Conservation (phyloP, 495 filamentous ascomycete species). For the Penicillium canariense region DNA sequence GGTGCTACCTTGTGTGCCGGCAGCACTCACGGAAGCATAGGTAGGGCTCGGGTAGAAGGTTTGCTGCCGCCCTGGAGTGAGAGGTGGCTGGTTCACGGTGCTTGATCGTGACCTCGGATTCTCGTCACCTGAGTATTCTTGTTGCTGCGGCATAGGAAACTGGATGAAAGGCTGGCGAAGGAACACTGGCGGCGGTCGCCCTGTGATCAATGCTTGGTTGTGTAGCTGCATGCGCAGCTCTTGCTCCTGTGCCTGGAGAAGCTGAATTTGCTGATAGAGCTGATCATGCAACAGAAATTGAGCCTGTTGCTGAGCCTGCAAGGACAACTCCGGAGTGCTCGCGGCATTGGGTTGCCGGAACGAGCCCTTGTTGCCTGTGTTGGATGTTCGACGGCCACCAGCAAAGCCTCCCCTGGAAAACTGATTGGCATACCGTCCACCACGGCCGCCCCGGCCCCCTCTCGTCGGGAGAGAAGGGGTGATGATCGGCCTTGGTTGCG, state of each 20-base stretch:
- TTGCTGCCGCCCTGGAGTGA: conserved; percentile 45
- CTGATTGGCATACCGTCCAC: conserved; percentile 54
- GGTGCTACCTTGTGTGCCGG: conserved; percentile 46
- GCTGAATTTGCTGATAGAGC: conserved; percentile 61
- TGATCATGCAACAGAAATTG: conserved; percentile 56
- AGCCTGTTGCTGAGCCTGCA: conserved; percentile 50
- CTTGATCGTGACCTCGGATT: conserved; percentile 41
- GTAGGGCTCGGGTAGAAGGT: conserved; percentile 46
- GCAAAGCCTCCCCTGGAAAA: conserved; percentile 37
- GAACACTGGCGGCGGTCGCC: conserved; percentile 46
- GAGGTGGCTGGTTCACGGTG: conserved; percentile 48
- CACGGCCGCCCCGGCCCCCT: conserved; percentile 55
- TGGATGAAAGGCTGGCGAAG: conserved; percentile 48
- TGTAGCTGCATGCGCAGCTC: conserved; percentile 61
- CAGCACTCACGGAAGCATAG: conserved; percentile 43
- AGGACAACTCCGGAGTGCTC: conserved; percentile 37
- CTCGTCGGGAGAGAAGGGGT: conserved; percentile 48
- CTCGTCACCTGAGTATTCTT: conserved; percentile 40
- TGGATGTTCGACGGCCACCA: conserved; percentile 54
- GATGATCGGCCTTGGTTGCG: conserved; percentile 59
- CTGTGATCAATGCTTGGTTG: conserved; percentile 54
- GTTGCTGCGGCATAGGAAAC: conserved; percentile 43
- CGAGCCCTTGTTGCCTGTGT: conserved; percentile 41
- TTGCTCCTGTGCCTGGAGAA: conserved; percentile 64
- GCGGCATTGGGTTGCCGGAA: conserved; percentile 36